Percentiles rank a stretch among this genome's conserved stretches.
phyloP scores from a whole-genome alignment of 2,329 filamentous ascomycete genomes.

The Epichloe gansuensis region DNA sequence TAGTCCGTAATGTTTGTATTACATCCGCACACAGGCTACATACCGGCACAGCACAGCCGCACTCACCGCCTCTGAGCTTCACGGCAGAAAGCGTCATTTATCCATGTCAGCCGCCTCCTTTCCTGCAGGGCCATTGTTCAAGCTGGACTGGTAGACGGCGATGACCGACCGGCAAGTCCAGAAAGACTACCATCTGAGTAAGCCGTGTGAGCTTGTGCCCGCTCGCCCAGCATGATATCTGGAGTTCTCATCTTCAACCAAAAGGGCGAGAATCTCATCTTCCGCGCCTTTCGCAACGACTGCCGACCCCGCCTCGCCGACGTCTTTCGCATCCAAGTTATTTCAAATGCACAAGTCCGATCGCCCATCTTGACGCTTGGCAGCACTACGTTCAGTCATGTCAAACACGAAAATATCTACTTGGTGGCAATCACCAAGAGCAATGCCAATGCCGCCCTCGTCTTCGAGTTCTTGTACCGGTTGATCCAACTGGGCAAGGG shows the following conservation, averaged over 20 bases:
- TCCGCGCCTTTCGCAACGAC: constrained; percentile 96
- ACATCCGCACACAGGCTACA: no score
- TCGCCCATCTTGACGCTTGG: constrained; percentile 95
- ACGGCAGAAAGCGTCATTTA: constrained; percentile 5
- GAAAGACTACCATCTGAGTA: background rate
- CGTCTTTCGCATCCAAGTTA: constrained; percentile 98
- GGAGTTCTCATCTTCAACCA: constrained; percentile 98
- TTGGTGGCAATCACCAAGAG: constrained; percentile 95
- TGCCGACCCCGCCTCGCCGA: constrained; percentile 94
- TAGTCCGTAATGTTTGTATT: no score
- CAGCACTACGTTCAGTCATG: constrained; percentile 97
- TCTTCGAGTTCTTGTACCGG: constrained; percentile 96
- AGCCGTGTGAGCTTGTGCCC: background rate
- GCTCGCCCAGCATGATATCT: constrained; percentile 62
- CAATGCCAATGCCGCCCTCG: constrained; percentile 94
- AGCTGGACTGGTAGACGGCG: background rate
- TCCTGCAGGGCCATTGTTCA: background rate
- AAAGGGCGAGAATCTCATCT: constrained; percentile 99
- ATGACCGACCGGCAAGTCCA: background rate
- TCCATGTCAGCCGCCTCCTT: background rate
- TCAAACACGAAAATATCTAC: constrained; percentile 99
- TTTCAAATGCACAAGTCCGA: constrained; percentile 93
- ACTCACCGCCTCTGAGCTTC: constrained; percentile 6
- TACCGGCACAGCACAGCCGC: background rate
- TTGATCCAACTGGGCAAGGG: constrained; percentile 80